Percentiles rank a stretch among this genome's conserved stretches.
These are phyloP conservation scores for Hymenoscyphus fructigenus DNA, from an alignment of 2,329 filamentous ascomycete genomes.

Conservation along the genomic window DNA sequence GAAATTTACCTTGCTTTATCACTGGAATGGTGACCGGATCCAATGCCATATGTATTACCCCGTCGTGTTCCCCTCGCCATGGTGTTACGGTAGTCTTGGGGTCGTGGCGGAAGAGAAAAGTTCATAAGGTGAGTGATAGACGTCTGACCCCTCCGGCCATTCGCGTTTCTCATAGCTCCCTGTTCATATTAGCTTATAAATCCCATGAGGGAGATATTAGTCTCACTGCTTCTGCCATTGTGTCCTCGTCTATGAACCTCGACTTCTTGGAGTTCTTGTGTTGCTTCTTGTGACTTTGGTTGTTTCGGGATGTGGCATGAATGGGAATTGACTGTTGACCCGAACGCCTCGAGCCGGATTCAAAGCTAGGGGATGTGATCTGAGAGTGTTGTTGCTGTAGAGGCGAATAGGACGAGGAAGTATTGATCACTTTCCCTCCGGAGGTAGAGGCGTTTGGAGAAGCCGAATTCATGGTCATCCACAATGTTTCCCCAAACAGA, in stretches of 20 bases:
- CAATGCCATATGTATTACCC: constrained; percentile 78
- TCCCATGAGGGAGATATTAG: background rate
- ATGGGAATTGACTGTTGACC: constrained; percentile 22
- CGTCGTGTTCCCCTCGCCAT: constrained; percentile 53
- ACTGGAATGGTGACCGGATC: constrained; percentile 83
- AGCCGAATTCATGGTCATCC: constrained; percentile 35
- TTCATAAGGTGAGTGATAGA: constrained; percentile 97
- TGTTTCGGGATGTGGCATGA: constrained; percentile 62
- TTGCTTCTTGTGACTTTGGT: constrained; percentile 74
- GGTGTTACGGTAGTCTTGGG: constrained; percentile 54
- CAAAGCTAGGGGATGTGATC: constrained; percentile 31
- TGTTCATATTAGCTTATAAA: constrained; percentile 19
- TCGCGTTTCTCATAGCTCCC: constrained; percentile 58
- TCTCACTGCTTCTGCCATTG: constrained; percentile 74
- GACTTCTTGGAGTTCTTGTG: constrained; percentile 81
- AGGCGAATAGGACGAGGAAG: constrained; percentile 32
- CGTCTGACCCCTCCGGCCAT: constrained; percentile 83
- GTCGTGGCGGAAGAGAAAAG: constrained; percentile 77
- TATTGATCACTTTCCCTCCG: constrained; percentile 36
- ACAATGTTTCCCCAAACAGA: background rate
- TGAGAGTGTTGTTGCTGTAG: constrained; percentile 33
- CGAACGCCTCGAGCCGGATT: constrained; percentile 32
- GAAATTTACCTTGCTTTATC: constrained; percentile 78
- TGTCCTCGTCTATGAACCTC: constrained; percentile 76
- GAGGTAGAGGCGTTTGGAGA: constrained; percentile 31